Conservation (phyloP, 2,329 filamentous ascomycete species). For the Trichoderma sp. region DNA sequence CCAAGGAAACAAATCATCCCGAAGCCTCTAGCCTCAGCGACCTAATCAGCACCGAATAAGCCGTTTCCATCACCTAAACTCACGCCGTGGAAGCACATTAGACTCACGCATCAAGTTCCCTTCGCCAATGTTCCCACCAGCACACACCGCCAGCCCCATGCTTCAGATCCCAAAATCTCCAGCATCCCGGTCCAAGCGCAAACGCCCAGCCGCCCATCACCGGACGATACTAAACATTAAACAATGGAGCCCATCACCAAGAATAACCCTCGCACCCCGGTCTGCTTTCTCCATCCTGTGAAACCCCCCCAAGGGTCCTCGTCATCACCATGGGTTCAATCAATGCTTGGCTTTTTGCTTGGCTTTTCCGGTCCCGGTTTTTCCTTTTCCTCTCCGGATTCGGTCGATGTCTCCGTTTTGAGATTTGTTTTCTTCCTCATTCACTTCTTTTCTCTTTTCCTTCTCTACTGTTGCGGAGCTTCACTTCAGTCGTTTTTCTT, state of each 20-base stretch:
- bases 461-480: background rate
- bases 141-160: no score
- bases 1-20: background rate
- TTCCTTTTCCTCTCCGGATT: background rate
- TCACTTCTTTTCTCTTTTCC: background rate
- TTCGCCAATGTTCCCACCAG: background rate
- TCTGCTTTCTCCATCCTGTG: background rate
- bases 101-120: background rate
- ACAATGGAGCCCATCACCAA: background rate
- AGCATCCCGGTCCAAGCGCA: no score
- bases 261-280: constrained; percentile 5
- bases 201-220: no score
- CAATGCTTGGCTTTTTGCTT: constrained; percentile 13
- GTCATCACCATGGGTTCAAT: constrained; percentile 10
- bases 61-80: background rate
- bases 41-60: background rate
- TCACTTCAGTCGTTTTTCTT: constrained; percentile 8
- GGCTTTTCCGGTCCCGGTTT: background rate
- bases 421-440: constrained; percentile 6
- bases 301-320: constrained; percentile 15
- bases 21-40: background rate
- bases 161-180: no score
- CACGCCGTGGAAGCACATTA: background rate
- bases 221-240: no score
- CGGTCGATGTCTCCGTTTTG: background rate